Percentiles rank a stretch among this genome's conserved stretches.
Evolutionary conservation across 805 yeast species (phyloP).

Genomic region (Barnettozyma californica): DNA sequence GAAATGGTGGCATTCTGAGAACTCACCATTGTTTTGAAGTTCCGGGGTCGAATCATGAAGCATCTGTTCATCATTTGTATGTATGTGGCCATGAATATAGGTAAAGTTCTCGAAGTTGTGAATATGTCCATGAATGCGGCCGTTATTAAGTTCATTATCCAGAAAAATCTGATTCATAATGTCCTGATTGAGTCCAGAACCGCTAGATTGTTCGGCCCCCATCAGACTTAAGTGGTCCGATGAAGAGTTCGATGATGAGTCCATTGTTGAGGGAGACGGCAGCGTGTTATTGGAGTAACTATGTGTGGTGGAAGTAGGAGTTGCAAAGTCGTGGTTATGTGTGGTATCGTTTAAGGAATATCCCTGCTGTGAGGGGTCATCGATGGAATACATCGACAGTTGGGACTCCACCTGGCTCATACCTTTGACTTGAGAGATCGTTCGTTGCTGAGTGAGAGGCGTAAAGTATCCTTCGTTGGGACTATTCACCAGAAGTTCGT

Average conservation of each 20-base stretch:
- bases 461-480: not conserved
- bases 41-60: not conserved
- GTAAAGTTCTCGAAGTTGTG: constrained; percentile 58
- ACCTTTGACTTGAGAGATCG: not conserved
- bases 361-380: constrained; percentile 2
- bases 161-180: constrained; percentile 3
- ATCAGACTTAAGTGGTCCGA: not conserved
- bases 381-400: constrained; percentile 11
- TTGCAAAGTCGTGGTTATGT: not conserved
- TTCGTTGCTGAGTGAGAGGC: not conserved
- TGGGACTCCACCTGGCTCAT: constrained; percentile 9
- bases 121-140: constrained; percentile 64
- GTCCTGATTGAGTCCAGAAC: not conserved
- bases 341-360: not conserved
- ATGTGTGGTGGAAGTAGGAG: not conserved
- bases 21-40: constrained; percentile 15
- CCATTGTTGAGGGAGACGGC: not conserved
- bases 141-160: constrained; percentile 28
- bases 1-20: constrained; percentile 35
- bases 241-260: not conserved
- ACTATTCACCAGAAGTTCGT: not conserved
- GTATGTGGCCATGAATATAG: constrained; percentile 66
- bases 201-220: not conserved
- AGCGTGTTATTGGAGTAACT: not conserved
- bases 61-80: constrained; percentile 29